phyloP scores from a whole-genome alignment of 2,329 filamentous ascomycete species.

The Trichoderma pleuroti region DNA sequence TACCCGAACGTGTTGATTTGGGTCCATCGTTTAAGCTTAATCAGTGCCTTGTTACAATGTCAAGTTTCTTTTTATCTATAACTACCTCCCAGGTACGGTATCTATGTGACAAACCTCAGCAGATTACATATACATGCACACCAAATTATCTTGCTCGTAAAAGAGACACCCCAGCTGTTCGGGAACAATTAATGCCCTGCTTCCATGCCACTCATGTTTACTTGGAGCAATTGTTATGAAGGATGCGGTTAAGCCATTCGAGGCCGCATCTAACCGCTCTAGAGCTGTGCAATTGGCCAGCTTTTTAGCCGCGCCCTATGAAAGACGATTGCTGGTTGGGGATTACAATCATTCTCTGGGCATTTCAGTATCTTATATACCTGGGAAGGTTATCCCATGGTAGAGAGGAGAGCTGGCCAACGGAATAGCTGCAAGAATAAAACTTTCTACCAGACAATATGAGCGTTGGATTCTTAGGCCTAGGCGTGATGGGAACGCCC shows the following conservation, averaged over 20 bases:
- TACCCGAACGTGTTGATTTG: not conserved
- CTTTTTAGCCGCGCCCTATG: not conserved
- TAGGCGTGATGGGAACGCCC: slow-evolving; percentile 33
- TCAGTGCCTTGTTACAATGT: not conserved
- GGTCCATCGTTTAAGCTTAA: not conserved
- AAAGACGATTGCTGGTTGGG: not conserved
- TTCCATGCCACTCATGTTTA: not conserved
- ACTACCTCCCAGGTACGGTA: not conserved
- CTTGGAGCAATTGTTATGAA: not conserved
- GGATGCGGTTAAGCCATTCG: not conserved
- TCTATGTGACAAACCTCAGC: not conserved
- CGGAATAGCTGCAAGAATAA: not conserved
- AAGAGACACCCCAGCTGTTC: not conserved
- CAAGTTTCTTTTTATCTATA: not conserved
- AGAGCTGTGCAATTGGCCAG: not conserved
- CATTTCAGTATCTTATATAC: not conserved
- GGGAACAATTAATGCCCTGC: not conserved
- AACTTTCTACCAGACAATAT: not conserved
- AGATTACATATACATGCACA: not conserved
- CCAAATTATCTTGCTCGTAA: not conserved
- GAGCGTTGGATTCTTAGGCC: slow-evolving; percentile 31
- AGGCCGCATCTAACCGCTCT: not conserved
- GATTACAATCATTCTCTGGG: not conserved
- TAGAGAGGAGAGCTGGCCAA: not conserved
- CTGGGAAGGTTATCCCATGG: too few relatives aligned